Evolutionary conservation across 1,284 basidiomycete species (phyloP).

Genomic region (Ganoderma sinense): DNA sequence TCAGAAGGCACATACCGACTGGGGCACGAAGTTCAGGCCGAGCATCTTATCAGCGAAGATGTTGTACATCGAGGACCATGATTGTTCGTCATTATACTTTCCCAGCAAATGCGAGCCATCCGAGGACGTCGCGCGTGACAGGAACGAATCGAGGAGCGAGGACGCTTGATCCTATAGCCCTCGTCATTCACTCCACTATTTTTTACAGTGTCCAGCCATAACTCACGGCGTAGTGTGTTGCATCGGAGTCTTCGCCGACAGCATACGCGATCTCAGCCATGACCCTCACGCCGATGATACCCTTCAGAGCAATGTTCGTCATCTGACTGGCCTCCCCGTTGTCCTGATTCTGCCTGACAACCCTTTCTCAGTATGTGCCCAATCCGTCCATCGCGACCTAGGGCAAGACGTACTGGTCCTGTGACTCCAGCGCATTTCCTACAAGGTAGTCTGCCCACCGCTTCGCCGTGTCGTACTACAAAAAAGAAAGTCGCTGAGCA

Average conservation of each 20-base stretch:
- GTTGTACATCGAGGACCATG: slow-evolving; percentile 73
- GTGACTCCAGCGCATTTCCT: slow-evolving; percentile 59
- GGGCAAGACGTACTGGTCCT: slow-evolving; percentile 50
- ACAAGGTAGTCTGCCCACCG: slow-evolving; percentile 78
- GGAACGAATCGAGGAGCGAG: slow-evolving; percentile 33
- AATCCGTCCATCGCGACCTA: background rate
- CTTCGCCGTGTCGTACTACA: slow-evolving; percentile 59
- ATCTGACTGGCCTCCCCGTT: slow-evolving; percentile 53
- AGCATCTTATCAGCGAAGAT: no score
- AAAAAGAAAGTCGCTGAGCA: background rate
- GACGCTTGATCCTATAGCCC: slow-evolving; percentile 15
- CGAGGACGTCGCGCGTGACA: slow-evolving; percentile 45
- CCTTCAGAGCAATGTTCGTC: slow-evolving; percentile 78
- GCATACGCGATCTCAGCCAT: slow-evolving; percentile 65
- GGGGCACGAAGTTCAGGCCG: slow-evolving; percentile 36
- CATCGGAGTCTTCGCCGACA: slow-evolving; percentile 53
- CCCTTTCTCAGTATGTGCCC: background rate
- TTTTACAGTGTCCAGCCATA: no score
- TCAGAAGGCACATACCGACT: slow-evolving; percentile 26
- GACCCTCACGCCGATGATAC: slow-evolving; percentile 72
- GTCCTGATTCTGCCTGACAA: slow-evolving; percentile 62
- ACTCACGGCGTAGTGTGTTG: slow-evolving; percentile 57
- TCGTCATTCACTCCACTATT: slow-evolving; percentile 14
- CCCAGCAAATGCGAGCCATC: slow-evolving; percentile 42
- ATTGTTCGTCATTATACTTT: slow-evolving; percentile 52